Conservation (phyloP, 371 early-diverging fungal species). For the Mortierella sp. region DNA sequence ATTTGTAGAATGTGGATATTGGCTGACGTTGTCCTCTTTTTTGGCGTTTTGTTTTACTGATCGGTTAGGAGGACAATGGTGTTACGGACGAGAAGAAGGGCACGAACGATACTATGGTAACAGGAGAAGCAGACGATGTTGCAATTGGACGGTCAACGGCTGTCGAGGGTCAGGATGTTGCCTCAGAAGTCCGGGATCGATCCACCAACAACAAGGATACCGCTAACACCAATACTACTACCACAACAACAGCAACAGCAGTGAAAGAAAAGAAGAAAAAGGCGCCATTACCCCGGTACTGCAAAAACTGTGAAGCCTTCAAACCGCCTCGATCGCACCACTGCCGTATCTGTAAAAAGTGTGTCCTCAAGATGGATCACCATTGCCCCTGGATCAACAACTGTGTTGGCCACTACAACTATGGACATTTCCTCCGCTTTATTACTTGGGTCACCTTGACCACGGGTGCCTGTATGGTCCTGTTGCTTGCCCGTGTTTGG, state of each 20-base stretch:
- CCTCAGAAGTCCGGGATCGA: background rate
- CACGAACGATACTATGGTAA: background rate
- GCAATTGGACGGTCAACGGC: constrained; percentile 1
- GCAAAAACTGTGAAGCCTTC: constrained; percentile 79
- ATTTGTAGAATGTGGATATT: background rate
- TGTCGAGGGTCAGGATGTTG: background rate
- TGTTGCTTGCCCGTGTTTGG: constrained; percentile 61
- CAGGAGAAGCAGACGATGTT: background rate
- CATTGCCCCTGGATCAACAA: constrained; percentile 99
- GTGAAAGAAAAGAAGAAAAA: constrained; percentile 23
- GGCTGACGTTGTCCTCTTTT: constrained; percentile 10
- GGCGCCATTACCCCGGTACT: constrained; percentile 73
- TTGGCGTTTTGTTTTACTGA: background rate
- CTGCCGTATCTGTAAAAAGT: constrained; percentile 83
- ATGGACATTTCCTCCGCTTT: constrained; percentile 93
- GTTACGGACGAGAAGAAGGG: background rate
- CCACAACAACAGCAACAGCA: background rate
- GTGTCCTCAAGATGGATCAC: constrained; percentile 94
- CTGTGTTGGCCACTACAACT: constrained; percentile 94
- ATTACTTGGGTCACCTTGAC: constrained; percentile 78
- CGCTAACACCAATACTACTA: background rate
- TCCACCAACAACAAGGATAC: background rate
- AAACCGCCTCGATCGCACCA: constrained; percentile 92
- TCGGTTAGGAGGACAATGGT: background rate
- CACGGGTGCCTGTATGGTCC: constrained; percentile 62